phyloP scores from a whole-genome alignment of 2,329 filamentous ascomycete species.

The Talaromyces islandicus region DNA sequence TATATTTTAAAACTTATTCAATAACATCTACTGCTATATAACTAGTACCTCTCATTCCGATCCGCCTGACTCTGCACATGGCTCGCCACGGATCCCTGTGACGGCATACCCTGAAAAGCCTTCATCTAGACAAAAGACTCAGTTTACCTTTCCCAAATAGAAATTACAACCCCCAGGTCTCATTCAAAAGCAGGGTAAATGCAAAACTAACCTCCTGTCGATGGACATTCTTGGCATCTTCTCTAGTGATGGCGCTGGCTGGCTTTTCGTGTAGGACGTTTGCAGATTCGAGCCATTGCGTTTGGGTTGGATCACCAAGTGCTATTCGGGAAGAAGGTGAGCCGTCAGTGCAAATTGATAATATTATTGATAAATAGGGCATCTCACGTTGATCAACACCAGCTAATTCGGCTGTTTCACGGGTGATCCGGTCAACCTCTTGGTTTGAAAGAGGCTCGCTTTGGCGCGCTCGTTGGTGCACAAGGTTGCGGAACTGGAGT shows the following conservation, averaged over 20 bases:
- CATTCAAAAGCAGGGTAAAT: not conserved
- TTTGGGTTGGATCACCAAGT: conserved; percentile 5
- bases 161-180: not conserved
- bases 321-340: not conserved
- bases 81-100: conserved; percentile 14
- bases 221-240: conserved; percentile 10
- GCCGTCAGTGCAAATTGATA: not conserved
- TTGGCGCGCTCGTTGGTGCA: conserved; percentile 7
- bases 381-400: not conserved
- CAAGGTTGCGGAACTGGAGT: conserved; percentile 8
- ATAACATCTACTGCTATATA: not conserved
- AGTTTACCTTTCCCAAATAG: not conserved
- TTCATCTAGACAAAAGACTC: conserved; percentile 6
- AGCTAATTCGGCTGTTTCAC: conserved; percentile 11
- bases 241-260: conserved; percentile 7
- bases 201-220: conserved; percentile 10
- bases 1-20: not conserved
- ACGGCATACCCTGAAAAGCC: conserved; percentile 13
- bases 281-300: conserved; percentile 10
- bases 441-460: conserved; percentile 12
- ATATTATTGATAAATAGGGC: not conserved
- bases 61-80: conserved; percentile 14
- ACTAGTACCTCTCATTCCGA: conserved; percentile 7
- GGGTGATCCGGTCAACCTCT: conserved; percentile 12
- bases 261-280: conserved; percentile 12